These are phyloP conservation scores for Talaromyces albobiverticillius DNA, from an alignment of 2,329 filamentous ascomycete species.

Conservation along the genomic window DNA sequence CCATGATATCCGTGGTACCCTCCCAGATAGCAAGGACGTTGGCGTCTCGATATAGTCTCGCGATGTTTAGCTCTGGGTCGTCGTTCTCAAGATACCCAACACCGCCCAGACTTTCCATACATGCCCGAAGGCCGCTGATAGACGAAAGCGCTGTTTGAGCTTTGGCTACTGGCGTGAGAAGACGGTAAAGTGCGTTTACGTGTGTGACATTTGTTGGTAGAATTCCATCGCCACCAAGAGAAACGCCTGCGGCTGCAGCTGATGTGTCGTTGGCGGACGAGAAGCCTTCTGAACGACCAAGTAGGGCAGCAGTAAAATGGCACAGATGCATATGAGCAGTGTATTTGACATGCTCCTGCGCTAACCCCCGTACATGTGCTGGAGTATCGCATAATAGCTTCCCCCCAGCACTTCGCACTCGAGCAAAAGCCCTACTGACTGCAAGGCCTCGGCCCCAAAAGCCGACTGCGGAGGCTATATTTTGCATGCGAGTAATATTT, in stretches of 20 bases:
- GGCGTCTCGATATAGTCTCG: constrained; percentile 63
- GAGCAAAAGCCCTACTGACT: constrained; percentile 41
- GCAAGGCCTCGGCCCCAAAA: constrained; percentile 39
- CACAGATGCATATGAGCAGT: constrained; percentile 35
- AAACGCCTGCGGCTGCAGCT: constrained; percentile 4
- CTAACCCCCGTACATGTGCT: constrained; percentile 40
- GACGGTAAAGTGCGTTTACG: constrained; percentile 26
- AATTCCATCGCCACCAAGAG: constrained; percentile 10
- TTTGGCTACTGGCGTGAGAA: constrained; percentile 34
- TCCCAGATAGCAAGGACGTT: constrained; percentile 58
- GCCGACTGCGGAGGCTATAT: constrained; percentile 36
- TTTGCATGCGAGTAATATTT: constrained; percentile 58
- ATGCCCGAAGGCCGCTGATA: constrained; percentile 22
- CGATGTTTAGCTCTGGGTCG: constrained; percentile 62
- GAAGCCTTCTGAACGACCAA: constrained; percentile 32
- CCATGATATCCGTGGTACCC: constrained; percentile 68
- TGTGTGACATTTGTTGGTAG: constrained; percentile 20
- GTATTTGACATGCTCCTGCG: constrained; percentile 38
- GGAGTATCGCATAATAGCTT: constrained; percentile 38
- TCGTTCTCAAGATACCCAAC: constrained; percentile 32
- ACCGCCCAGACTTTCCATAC: constrained; percentile 32
- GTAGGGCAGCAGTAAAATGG: constrained; percentile 34
- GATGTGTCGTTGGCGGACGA: constrained; percentile 17
- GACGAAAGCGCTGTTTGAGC: constrained; percentile 24
- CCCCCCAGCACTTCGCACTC: constrained; percentile 35